These are phyloP conservation scores for Hypholoma fasciculare DNA, from an alignment of 768 basidiomycete genomes.

Conservation along the genomic window DNA sequence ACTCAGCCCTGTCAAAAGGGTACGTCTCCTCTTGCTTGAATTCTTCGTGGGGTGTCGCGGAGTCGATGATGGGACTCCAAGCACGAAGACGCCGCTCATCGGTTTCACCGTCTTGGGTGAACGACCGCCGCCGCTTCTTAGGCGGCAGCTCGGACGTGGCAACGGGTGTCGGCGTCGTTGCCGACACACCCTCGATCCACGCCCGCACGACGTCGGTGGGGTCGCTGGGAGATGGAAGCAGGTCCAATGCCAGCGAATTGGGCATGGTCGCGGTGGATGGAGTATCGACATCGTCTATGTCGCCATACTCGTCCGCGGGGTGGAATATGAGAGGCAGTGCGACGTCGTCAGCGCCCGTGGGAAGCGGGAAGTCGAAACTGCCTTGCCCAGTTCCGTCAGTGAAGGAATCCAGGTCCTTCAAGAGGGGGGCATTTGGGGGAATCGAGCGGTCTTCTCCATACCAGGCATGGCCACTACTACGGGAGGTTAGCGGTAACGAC, in stretches of 20 bases:
- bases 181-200: slow-evolving; percentile 45
- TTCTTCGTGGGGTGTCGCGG: slow-evolving; percentile 16
- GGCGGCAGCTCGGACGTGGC: slow-evolving; percentile 17
- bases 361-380: slow-evolving; percentile 48
- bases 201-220: slow-evolving; percentile 25
- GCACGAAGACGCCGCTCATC: slow-evolving; percentile 27
- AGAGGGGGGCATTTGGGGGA: slow-evolving; percentile 43
- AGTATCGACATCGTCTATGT: slow-evolving; percentile 11
- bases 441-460: slow-evolving; percentile 17
- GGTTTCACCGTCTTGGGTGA: slow-evolving; percentile 32
- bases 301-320: slow-evolving; percentile 17
- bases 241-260: slow-evolving; percentile 29
- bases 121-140: slow-evolving; percentile 39
- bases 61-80: slow-evolving; percentile 24
- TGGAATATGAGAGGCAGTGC: slow-evolving; percentile 28
- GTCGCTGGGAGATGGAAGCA: slow-evolving; percentile 26
- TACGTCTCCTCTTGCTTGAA: slow-evolving; percentile 12
- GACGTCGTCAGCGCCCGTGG: slow-evolving; percentile 32
- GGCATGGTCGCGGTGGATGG: slow-evolving; percentile 22
- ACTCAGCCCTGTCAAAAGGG: slow-evolving; percentile 14
- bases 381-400: slow-evolving; percentile 57
- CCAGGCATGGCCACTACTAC: slow-evolving; percentile 17
- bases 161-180: slow-evolving; percentile 12
- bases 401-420: slow-evolving; percentile 61
- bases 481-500: slow-evolving; percentile 13